Base-by-base conservation (phyloP, 305 asterid species). In the Andrographis paniculata region DNA sequence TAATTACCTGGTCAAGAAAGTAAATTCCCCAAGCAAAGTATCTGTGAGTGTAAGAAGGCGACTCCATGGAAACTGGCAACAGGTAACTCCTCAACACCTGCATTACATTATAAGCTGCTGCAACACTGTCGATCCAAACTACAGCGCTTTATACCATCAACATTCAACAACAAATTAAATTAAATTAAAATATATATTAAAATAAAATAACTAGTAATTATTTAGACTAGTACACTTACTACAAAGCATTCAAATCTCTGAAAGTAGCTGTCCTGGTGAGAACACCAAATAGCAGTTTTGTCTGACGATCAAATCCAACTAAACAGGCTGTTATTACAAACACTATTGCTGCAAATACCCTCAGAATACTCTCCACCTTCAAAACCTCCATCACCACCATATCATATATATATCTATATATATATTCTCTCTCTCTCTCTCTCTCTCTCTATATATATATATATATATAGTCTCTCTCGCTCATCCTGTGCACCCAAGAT, bases 121-220 rank as follows among this genome's bases (percentile, higher is more conserved):
- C 88, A 0, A 67, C 92, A 54, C 50, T 49, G 52, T 62, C 74
- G 17, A 80, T 51, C 71, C 83, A 71, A 50, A 80, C 82, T 46
- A 73, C 40, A 21, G 54, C 64, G 58, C 93, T 73, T 7, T 7
- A 5, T 33, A 33, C 2, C 38, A 33, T 13, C 4, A 24, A 3
- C 30, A 24, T 8, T 8, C 4, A 24, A 24, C 30, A 24, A 33
- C 14, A 33, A 35, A 45, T 14, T 24, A 9, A 19, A 33, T 5
- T 11, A 18, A 48, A 10, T 14, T 2, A 30, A 5, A 24, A 28
- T 13, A 1, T 12, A 5, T 37, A 13, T 37, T 2, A 5, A 0
- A 37, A 5, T 5, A 37, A 37, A 17, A 33, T 1, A 2, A 3
- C 11, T 19, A 17, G 20, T n/a, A n/a, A n/a, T n/a, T n/a, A n/a